Evolutionary conservation across 176 grass and related monocot genomes (phyloP).

Genomic region (Eragrostis curvula): DNA sequence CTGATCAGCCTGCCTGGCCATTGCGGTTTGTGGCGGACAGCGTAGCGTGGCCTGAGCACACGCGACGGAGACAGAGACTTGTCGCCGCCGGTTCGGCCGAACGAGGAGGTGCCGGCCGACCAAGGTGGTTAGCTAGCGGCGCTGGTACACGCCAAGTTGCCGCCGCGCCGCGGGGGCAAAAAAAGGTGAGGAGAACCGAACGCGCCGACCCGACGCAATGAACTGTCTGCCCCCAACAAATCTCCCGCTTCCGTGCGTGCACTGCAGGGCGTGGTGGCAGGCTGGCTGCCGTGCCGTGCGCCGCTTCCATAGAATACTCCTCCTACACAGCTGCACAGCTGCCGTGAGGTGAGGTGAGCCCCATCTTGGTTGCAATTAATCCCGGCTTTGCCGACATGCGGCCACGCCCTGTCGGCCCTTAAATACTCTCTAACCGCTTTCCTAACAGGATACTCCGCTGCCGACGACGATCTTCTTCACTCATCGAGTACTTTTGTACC

Average conservation of each 20-base stretch:
- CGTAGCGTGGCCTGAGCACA: background rate
- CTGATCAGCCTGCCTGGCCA: background rate
- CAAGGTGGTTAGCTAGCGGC: background rate
- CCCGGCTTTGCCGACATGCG: conserved; percentile 38
- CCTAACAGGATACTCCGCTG: background rate
- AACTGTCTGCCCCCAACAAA: background rate
- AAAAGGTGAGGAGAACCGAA: background rate
- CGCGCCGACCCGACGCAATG: background rate
- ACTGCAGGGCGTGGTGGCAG: no score
- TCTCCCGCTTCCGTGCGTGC: background rate
- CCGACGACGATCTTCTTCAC: no score
- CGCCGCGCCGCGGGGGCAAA: background rate
- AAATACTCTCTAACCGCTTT: background rate
- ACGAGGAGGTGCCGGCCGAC: background rate
- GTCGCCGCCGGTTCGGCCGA: background rate
- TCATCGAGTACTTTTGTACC: background rate
- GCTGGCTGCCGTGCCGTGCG: background rate
- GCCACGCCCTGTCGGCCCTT: conserved; percentile 40
- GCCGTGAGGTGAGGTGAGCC: background rate
- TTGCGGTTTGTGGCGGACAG: conserved; percentile 36
- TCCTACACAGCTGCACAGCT: no score
- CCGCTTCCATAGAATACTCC: background rate
- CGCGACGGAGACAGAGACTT: background rate
- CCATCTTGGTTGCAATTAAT: background rate
- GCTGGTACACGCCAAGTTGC: background rate